Percentiles rank a stretch among this genome's conserved stretches.
Evolutionary conservation across 163 green algal species (phyloP).

Genomic region (Chlamydomonas reinhardtii): DNA sequence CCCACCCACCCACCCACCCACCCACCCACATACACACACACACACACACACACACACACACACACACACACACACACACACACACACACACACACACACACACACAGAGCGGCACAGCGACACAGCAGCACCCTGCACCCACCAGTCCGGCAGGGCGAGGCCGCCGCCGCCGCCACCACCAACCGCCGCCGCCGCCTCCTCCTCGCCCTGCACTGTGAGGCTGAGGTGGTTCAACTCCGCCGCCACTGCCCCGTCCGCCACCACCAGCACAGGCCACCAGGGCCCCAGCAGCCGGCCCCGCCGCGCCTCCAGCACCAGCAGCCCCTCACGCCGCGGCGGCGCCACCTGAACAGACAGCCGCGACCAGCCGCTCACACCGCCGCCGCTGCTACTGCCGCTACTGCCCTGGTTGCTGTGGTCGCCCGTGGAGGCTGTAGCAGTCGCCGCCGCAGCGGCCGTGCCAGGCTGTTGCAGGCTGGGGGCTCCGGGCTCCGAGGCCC

Average conservation of each 20-base stretch:
- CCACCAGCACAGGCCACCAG: constrained; percentile 45
- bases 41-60: too few relatives aligned
- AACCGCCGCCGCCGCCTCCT: neutral
- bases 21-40: too few relatives aligned
- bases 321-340: neutral
- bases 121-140: neutral
- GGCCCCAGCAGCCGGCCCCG: constrained; percentile 33
- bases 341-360: neutral
- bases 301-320: constrained; percentile 47
- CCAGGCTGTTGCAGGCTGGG: neutral
- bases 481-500: too few relatives aligned
- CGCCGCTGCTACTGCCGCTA: neutral
- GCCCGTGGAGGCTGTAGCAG: too few relatives aligned
- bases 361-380: neutral
- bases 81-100: too few relatives aligned
- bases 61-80: too few relatives aligned
- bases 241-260: constrained; percentile 5
- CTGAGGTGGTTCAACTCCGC: constrained; percentile 37
- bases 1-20: too few relatives aligned
- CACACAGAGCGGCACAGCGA: neutral
- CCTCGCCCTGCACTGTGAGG: neutral
- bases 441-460: neutral
- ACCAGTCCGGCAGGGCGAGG: neutral
- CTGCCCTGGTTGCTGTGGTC: too few relatives aligned
- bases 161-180: neutral